Percentiles rank a stretch among this genome's conserved stretches.
Conservation (phyloP, 768 basidiomycete species). For the Agaricus bisporus region DNA sequence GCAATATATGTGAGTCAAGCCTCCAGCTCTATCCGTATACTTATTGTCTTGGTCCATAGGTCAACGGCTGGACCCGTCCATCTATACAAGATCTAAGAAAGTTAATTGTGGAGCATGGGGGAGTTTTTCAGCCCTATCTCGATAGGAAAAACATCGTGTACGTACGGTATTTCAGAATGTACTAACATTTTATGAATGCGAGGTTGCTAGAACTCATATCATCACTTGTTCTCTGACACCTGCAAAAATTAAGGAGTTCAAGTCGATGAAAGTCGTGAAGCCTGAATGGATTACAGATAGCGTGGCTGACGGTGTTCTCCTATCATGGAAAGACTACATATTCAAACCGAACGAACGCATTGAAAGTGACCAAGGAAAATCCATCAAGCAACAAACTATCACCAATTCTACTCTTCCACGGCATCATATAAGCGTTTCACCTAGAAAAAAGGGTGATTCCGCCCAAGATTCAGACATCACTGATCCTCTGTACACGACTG, state of each 20-base stretch:
- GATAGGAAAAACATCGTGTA: conserved; percentile 73
- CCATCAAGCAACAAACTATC: conserved; percentile 30
- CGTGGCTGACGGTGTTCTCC: conserved; percentile 53
- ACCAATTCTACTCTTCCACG: not conserved
- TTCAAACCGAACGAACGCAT: conserved; percentile 44
- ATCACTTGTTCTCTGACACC: conserved; percentile 89
- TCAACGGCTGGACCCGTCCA: conserved; percentile 86
- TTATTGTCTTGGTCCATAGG: conserved; percentile 34
- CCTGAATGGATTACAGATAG: conserved; percentile 90
- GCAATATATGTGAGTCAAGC: conserved; percentile 68
- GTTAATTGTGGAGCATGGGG: conserved; percentile 79
- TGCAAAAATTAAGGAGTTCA: conserved; percentile 83
- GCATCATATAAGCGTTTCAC: not conserved
- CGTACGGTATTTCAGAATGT: conserved; percentile 19
- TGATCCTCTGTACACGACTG: conserved; percentile 31
- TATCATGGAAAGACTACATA: conserved; percentile 77
- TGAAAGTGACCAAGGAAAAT: conserved; percentile 45
- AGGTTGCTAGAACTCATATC: conserved; percentile 68
- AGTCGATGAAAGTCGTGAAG: conserved; percentile 82
- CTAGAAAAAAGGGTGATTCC: not conserved
- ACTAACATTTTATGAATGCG: not conserved
- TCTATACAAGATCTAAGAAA: conserved; percentile 80
- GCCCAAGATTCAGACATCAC: not conserved
- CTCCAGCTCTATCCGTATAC: not conserved
- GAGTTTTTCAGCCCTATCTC: conserved; percentile 77